phyloP scores from a whole-genome alignment of 768 basidiomycete species.

The Cyathus striatus region DNA sequence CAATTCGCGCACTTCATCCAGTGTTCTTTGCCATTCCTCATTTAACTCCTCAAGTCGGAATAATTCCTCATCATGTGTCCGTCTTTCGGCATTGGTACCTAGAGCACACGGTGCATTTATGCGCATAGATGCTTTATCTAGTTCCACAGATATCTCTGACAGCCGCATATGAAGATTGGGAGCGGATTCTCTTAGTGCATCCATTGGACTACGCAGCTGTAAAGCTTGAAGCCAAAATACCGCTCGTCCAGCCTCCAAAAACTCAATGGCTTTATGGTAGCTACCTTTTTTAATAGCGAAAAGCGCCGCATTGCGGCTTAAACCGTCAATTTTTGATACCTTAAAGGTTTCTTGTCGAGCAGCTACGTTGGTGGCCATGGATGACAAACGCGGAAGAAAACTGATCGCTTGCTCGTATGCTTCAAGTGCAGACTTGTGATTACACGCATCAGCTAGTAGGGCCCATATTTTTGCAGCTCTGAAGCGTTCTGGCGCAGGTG shows the following conservation, averaged over 20 bases:
- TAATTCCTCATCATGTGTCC: neutral
- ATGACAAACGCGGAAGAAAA: neutral
- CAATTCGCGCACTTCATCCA: neutral
- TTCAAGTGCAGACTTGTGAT: neutral
- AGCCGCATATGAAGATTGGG: neutral
- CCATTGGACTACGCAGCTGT: neutral
- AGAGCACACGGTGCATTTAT: neutral
- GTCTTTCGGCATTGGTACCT: neutral
- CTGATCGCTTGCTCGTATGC: neutral
- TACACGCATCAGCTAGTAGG: neutral
- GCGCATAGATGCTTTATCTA: neutral
- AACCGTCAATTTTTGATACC: neutral
- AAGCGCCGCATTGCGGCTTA: constrained; percentile 2
- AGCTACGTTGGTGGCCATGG: neutral
- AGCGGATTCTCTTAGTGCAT: neutral
- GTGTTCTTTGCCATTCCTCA: neutral
- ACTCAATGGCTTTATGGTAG: neutral
- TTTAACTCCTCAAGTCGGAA: neutral
- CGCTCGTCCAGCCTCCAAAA: neutral
- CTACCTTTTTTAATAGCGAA: constrained; percentile 1
- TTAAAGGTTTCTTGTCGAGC: neutral
- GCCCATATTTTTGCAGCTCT: neutral
- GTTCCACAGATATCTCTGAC: neutral
- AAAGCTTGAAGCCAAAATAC: neutral
- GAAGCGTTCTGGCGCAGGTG: neutral